Evolutionary conservation across 225 moss, liverwort and hornwort genomes (phyloP), one percentile per base, ranked within the genome.

Genomic region (Asterella californica): DNA sequence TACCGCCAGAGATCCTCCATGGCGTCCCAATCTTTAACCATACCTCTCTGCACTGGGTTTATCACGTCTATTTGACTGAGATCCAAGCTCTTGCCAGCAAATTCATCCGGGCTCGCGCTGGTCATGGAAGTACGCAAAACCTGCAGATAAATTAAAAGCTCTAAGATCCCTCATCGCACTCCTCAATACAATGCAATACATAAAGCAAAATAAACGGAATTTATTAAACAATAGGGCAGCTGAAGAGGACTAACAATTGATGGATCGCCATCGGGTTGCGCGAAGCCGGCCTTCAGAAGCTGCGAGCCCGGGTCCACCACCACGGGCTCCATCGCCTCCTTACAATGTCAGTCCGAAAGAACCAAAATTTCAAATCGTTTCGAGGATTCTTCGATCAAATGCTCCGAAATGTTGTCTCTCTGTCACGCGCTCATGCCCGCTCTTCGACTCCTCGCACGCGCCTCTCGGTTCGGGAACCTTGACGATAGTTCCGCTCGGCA

Each of bases 1-100:
- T 99, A 93, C n/a, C 93, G 97, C 97, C 97, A 99, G 70, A 99
- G 82, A 83, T 99, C 97, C 84, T 99, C 97, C 90, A 95, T 88
- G 57, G 91, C 93, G 81, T 99, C 97, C 97, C 97, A 99, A 72
- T 99, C 93, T 87, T 88, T 92, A 70, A 95, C 92, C 87, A 95
- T 87, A 57, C 97, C 97, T 84, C 93, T 90, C 79, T 99, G 92
- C 65, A 99, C 90, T 5, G 97, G 97, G 79, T 87, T 78, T 46
- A 91, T 32, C 5, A 88, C 77, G 85, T 82, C 88, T 75, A 86
- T 82, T 33, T 79, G 81, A 79, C 67, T 79, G 32, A 80, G 33
- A 12, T 83, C 82, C 77, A 77, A 68, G 17, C 81, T 80, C 81
- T 73, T 78, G 72, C 48, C 69, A 68, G 72, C 75, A 71, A 30